Conservation (phyloP, 1,139 yeast species). For the Candida smagusa region DNA sequence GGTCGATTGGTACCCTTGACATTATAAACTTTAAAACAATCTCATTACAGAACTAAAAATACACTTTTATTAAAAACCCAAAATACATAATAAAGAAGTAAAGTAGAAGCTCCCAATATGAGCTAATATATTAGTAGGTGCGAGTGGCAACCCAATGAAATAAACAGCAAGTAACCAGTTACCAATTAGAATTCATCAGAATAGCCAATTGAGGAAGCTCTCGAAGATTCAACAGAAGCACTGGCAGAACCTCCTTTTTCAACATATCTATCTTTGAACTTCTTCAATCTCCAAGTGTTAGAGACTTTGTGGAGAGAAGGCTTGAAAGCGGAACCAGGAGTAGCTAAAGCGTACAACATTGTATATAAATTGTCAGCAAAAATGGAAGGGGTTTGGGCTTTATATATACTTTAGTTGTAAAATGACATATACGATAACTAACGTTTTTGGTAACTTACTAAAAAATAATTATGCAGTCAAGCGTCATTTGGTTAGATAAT, state of each 20-base stretch:
- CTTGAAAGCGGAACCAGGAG: slow-evolving; percentile 41
- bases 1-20: no score
- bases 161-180: background rate
- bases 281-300: slow-evolving; percentile 36
- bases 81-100: no score
- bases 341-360: slow-evolving; percentile 38
- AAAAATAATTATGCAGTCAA: background rate
- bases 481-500: background rate
- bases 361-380: slow-evolving; percentile 1
- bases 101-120: no score
- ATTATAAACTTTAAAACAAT: no score
- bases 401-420: slow-evolving; percentile 1
- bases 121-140: background rate
- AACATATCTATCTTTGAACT: slow-evolving; percentile 28
- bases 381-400: background rate
- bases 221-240: slow-evolving; percentile 8
- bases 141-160: background rate
- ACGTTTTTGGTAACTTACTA: background rate
- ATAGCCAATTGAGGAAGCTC: slow-evolving; percentile 8
- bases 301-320: slow-evolving; percentile 34
- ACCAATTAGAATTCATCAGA: background rate
- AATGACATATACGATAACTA: no score
- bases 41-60: no score
- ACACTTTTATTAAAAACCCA: no score
- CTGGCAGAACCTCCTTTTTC: slow-evolving; percentile 15